A percentile compares a stretch with the other conserved stretches of the same genome.
Conservation (phyloP, 495 filamentous ascomycete species). For the Clohesyomyces aquaticus region DNA sequence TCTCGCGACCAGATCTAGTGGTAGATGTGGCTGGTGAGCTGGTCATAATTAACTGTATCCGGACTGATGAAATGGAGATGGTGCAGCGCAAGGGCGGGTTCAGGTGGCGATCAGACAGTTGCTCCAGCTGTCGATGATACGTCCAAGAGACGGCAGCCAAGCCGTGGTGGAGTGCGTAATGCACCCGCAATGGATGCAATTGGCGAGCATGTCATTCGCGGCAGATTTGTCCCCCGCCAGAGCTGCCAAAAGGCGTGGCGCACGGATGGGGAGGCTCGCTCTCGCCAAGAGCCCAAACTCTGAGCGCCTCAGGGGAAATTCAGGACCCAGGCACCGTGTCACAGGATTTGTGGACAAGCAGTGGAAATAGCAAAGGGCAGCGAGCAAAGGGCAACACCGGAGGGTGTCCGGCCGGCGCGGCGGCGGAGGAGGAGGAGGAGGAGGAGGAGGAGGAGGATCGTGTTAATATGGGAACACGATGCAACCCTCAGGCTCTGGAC, state of each 20-base stretch:
- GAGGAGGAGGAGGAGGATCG: neutral
- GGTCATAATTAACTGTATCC: neutral
- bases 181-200: too few species aligned
- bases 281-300: slow-evolving; percentile 8
- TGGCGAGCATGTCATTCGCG: too few species aligned
- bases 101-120: neutral
- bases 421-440: too few species aligned
- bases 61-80: neutral
- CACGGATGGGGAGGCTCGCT: neutral
- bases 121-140: neutral
- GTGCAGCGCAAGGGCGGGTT: neutral
- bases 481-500: slow-evolving; percentile 1
- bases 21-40: neutral
- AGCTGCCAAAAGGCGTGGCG: neutral
- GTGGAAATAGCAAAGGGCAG: neutral
- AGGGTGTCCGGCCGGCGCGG: too few species aligned
- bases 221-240: too few species aligned
- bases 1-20: neutral
- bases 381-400: too few species aligned
- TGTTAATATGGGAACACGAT: slow-evolving; percentile 20
- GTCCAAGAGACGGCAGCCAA: slow-evolving; percentile 1
- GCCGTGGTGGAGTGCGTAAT: too few species aligned
- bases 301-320: slow-evolving; percentile 16
- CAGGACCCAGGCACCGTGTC: slow-evolving; percentile 1
- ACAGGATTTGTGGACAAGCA: neutral